Evolutionary conservation across 306 rosid species (phyloP).

Genomic region (Citrullus colocynthis): DNA sequence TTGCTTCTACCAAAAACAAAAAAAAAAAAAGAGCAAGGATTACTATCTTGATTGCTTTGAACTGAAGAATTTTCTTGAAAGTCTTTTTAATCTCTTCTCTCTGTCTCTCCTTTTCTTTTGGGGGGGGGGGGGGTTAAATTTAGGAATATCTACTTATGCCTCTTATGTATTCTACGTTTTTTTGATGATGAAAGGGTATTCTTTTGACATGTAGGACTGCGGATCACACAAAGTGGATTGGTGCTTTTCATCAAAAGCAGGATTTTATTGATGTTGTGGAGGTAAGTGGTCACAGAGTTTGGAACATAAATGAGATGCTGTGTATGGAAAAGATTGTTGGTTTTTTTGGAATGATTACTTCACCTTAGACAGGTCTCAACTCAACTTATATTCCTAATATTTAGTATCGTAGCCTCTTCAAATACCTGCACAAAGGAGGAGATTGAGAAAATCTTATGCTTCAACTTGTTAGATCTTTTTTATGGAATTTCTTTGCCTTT

Average conservation of each 20-base stretch:
- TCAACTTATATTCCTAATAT: background rate
- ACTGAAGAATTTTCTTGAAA: background rate
- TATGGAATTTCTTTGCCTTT: background rate
- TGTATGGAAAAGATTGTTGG: background rate
- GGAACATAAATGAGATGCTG: background rate
- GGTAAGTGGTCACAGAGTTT: constrained; percentile 2
- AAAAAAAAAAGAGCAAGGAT: background rate
- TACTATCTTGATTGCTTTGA: background rate
- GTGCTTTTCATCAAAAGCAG: constrained; percentile 30
- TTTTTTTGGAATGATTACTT: background rate
- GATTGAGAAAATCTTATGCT: background rate
- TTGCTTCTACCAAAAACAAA: no score
- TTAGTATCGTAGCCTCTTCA: no score
- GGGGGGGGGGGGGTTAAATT: background rate
- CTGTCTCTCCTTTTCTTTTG: no score
- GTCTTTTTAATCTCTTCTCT: background rate
- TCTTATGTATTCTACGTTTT: background rate
- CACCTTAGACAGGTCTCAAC: background rate
- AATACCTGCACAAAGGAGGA: background rate
- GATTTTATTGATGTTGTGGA: constrained; percentile 36
- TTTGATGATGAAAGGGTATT: background rate
- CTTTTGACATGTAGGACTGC: constrained; percentile 17
- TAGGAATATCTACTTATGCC: background rate
- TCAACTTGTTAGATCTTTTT: background rate
- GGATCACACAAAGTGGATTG: constrained; percentile 36